Evolutionary conservation across 2,329 filamentous ascomycete species (phyloP).

Genomic region (Neonectria neomacrospora): DNA sequence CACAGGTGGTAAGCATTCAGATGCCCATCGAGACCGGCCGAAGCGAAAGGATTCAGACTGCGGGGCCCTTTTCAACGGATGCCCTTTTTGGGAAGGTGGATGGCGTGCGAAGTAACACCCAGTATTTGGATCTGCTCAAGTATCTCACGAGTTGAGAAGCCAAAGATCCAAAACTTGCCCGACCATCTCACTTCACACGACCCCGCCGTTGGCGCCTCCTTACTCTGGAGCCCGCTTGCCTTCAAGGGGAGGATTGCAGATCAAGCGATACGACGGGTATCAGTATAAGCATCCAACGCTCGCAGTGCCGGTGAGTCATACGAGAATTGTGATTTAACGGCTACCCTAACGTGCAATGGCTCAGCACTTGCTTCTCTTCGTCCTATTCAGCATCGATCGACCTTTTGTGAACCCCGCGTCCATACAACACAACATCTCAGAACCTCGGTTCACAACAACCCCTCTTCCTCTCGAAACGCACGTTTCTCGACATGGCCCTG

Average conservation of each 20-base stretch:
- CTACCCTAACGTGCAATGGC: too few species aligned
- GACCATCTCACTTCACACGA: neutral
- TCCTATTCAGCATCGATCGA: neutral
- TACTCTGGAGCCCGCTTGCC: neutral
- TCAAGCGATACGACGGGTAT: neutral
- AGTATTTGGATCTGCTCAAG: neutral
- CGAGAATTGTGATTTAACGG: neutral
- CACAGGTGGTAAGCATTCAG: neutral
- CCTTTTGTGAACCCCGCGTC: neutral
- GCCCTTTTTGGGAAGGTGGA: neutral
- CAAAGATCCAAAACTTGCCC: neutral
- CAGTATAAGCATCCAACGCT: neutral
- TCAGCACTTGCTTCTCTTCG: neutral
- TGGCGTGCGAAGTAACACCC: neutral
- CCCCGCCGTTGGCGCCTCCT: neutral
- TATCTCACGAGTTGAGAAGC: neutral
- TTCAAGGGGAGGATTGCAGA: neutral
- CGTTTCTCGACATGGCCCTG: constrained; percentile 27
- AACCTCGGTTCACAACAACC: neutral
- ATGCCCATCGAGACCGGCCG: neutral
- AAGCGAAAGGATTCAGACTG: neutral
- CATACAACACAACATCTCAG: neutral
- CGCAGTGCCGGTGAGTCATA: constrained; percentile 23
- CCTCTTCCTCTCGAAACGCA: neutral
- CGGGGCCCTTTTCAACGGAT: neutral